These are phyloP conservation scores for Zopfia rhizophila DNA, from an alignment of 2,329 filamentous ascomycete species.

Conservation along the genomic window DNA sequence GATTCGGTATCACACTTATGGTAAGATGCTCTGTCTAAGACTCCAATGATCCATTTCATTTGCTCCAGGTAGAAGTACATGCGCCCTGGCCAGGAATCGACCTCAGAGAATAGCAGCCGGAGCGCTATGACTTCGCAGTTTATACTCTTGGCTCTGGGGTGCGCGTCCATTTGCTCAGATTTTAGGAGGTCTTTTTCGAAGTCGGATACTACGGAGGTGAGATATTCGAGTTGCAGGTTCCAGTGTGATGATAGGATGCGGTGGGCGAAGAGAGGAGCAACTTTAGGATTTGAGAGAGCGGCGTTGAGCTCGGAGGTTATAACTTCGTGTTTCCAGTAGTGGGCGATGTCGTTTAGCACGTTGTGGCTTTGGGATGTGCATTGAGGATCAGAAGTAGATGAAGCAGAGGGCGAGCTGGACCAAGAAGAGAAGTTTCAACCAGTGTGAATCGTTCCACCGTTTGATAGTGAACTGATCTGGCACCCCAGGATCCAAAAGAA, in stretches of 20 bases:
- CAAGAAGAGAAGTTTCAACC: too few species aligned
- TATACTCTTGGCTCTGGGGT: conserved; percentile 10
- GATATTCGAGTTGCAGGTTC: conserved; percentile 18
- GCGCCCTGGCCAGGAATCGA: conserved; percentile 10
- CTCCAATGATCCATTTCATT: conserved; percentile 15
- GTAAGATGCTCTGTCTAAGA: too few species aligned
- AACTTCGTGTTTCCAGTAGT: conserved; percentile 3
- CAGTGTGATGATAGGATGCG: conserved; percentile 12
- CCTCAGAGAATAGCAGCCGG: conserved; percentile 9
- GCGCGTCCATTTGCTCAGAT: conserved; percentile 20
- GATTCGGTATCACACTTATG: too few species aligned
- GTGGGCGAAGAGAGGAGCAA: conserved; percentile 51
- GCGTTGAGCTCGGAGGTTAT: conserved; percentile 50
- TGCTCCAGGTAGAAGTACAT: conserved; percentile 18
- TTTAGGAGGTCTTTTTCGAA: conserved; percentile 15
- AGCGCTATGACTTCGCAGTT: conserved; percentile 6
- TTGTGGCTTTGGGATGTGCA: too few species aligned
- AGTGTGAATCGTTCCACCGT: too few species aligned
- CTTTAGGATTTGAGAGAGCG: conserved; percentile 82
- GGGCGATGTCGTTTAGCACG: conserved; percentile 8
- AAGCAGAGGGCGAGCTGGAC: too few species aligned
- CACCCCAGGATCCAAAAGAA: conserved; percentile 4
- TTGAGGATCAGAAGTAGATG: too few species aligned
- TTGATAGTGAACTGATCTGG: conserved; percentile 1
- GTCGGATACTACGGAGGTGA: conserved; percentile 13